Evolutionary conservation across 768 basidiomycete species (phyloP).

Genomic region (Xerocomellus intermedius): DNA sequence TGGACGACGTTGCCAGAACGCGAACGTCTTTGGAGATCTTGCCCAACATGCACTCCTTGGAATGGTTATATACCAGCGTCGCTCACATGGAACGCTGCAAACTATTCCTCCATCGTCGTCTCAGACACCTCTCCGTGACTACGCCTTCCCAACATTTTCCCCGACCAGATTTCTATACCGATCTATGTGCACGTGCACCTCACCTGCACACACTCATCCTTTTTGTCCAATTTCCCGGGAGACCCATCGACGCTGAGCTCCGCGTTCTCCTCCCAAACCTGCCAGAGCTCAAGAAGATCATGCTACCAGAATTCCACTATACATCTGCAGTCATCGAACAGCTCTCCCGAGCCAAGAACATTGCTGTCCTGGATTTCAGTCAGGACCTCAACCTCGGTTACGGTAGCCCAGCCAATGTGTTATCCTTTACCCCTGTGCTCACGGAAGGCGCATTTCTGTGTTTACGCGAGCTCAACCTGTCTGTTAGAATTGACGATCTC

Average conservation of each 20-base stretch:
- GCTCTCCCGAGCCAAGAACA: slow-evolving; percentile 42
- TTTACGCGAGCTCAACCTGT: slow-evolving; percentile 51
- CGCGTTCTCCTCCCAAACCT: slow-evolving; percentile 40
- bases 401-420: slow-evolving; percentile 45
- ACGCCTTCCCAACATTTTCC: slow-evolving; percentile 20
- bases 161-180: slow-evolving; percentile 29
- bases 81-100: slow-evolving; percentile 38
- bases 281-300: slow-evolving; percentile 44
- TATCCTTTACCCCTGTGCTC: slow-evolving; percentile 43
- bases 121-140: slow-evolving; percentile 41
- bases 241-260: slow-evolving; percentile 41
- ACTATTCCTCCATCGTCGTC: slow-evolving; percentile 56
- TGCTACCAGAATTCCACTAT: slow-evolving; percentile 51
- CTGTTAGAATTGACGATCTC: slow-evolving; percentile 44
- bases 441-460: slow-evolving; percentile 51
- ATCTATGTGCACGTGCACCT: slow-evolving; percentile 51
- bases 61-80: slow-evolving; percentile 40
- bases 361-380: slow-evolving; percentile 53
- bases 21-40: slow-evolving; percentile 52
- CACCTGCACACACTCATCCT: slow-evolving; percentile 47
- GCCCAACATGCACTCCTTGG: slow-evolving; percentile 51
- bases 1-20: slow-evolving; percentile 57
- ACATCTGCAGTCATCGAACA: slow-evolving; percentile 47
- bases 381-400: slow-evolving; percentile 47
- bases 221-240: slow-evolving; percentile 40